A percentile compares a stretch with the other conserved stretches of the same genome.
These are phyloP conservation scores for Plasmodium vivax DNA, from an alignment of 169 alveolate species.

Conservation along the genomic window DNA sequence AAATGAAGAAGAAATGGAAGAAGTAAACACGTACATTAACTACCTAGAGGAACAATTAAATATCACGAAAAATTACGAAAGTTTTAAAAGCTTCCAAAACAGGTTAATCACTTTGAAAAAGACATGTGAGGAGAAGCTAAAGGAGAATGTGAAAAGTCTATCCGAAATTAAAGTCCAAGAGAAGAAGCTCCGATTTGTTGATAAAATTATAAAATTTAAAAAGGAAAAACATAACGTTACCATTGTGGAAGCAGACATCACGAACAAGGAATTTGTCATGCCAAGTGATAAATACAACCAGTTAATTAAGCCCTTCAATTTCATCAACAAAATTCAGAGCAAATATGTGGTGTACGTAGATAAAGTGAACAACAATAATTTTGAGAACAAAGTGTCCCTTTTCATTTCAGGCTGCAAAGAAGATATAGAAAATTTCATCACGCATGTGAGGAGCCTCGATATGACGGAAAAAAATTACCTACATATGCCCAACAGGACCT, in stretches of 20 bases:
- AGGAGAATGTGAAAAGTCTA: constrained; percentile 35
- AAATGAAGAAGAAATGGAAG: constrained; percentile 62
- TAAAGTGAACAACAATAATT: constrained; percentile 16
- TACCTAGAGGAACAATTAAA: constrained; percentile 70
- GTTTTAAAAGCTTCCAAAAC: constrained; percentile 62
- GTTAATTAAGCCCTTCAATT: constrained; percentile 50
- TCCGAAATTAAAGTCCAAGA: constrained; percentile 44
- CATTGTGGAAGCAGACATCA: constrained; percentile 26
- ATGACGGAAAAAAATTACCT: constrained; percentile 46
- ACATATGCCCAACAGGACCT: constrained; percentile 9
- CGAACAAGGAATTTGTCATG: constrained; percentile 34
- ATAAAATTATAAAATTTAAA: constrained; percentile 64
- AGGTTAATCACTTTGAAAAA: constrained; percentile 16
- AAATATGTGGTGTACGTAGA: constrained; percentile 59
- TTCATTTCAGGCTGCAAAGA: constrained; percentile 42
- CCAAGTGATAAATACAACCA: constrained; percentile 39
- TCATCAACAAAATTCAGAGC: constrained; percentile 14
- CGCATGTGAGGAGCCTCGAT: constrained; percentile 11
- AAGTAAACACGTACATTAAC: constrained; percentile 52
- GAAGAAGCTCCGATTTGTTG: constrained; percentile 37
- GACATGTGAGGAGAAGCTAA: constrained; percentile 46
- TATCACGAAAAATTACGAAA: constrained; percentile 60
- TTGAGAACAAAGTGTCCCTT: constrained; percentile 14
- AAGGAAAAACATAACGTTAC: constrained; percentile 50
- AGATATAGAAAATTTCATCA: constrained; percentile 55